phyloP scores from a whole-genome alignment of 495 filamentous ascomycete species.

The Glarea lozoyensis region DNA sequence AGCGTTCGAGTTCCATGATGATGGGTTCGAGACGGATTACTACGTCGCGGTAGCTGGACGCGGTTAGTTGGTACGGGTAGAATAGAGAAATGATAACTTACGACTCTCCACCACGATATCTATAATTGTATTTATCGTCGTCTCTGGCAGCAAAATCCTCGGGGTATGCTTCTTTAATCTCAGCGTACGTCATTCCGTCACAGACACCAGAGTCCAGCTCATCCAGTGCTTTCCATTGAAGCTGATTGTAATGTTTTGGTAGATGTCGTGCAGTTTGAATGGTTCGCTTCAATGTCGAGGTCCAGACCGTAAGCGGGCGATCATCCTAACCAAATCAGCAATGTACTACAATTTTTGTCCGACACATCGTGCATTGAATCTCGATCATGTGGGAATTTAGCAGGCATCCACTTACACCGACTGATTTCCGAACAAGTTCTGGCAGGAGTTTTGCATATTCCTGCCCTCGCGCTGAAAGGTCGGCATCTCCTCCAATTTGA shows the following conservation, averaged over 20 bases:
- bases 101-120: slow-evolving; percentile 91
- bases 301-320: slow-evolving; percentile 90
- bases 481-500: slow-evolving; percentile 84
- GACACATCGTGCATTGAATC: not conserved
- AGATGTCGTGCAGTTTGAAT: slow-evolving; percentile 84
- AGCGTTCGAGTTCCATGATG: slow-evolving; percentile 97
- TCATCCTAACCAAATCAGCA: slow-evolving; percentile 31
- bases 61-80: not conserved
- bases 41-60: slow-evolving; percentile 70
- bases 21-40: slow-evolving; percentile 97
- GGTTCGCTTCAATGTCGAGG: slow-evolving; percentile 86
- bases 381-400: not conserved
- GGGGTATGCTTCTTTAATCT: slow-evolving; percentile 83
- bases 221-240: slow-evolving; percentile 97
- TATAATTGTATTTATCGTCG: slow-evolving; percentile 98
- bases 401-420: slow-evolving; percentile 43
- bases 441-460: slow-evolving; percentile 78
- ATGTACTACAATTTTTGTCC: not conserved
- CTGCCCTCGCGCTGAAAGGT: slow-evolving; percentile 77
- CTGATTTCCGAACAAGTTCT: slow-evolving; percentile 67
- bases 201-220: slow-evolving; percentile 95
- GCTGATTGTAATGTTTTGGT: slow-evolving; percentile 67
- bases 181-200: slow-evolving; percentile 86
- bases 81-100: slow-evolving; percentile 8
- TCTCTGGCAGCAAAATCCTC: slow-evolving; percentile 92